Evolutionary conservation across 2,329 filamentous ascomycete species (phyloP).

Genomic region (Trichoderma oligosporum): DNA sequence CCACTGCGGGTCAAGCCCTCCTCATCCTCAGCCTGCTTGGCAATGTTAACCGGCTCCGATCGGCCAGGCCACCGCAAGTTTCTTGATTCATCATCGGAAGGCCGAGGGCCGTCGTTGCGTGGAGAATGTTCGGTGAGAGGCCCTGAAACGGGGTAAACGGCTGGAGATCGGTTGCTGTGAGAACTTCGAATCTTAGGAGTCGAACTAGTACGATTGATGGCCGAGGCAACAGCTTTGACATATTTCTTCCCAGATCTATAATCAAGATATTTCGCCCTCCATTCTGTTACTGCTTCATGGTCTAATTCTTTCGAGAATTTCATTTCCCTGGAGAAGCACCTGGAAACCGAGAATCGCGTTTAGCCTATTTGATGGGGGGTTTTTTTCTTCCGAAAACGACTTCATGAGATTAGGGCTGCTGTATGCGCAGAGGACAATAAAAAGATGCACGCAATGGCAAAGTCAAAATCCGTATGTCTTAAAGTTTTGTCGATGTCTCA

Average conservation of each 20-base stretch:
- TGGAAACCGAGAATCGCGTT: too few species aligned
- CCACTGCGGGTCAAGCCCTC: slow-evolving; percentile 40
- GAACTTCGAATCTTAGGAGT: slow-evolving; percentile 44
- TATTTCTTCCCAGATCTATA: slow-evolving; percentile 96
- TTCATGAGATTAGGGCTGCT: too few species aligned
- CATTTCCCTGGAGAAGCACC: too few species aligned
- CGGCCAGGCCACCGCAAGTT: slow-evolving; percentile 10
- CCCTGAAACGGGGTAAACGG: slow-evolving; percentile 24
- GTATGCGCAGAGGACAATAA: too few species aligned
- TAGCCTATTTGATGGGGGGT: too few species aligned
- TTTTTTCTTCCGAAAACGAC: too few species aligned
- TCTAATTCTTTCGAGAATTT: too few species aligned
- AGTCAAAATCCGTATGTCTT: too few species aligned
- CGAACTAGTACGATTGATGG: slow-evolving; percentile 59
- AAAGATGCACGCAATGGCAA: too few species aligned
- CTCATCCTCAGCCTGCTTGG: slow-evolving; percentile 36
- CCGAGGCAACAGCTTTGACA: slow-evolving; percentile 75
- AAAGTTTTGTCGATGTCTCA: too few species aligned
- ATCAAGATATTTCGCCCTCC: slow-evolving; percentile 89
- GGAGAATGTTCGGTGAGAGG: background rate
- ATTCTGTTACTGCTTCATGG: too few species aligned
- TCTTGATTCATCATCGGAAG: background rate
- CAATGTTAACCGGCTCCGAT: background rate
- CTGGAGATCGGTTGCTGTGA: slow-evolving; percentile 33
- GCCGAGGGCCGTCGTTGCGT: background rate